Evolutionary conservation across 176 grass and related monocot genomes (phyloP).

Genomic region (Avena eriantha): DNA sequence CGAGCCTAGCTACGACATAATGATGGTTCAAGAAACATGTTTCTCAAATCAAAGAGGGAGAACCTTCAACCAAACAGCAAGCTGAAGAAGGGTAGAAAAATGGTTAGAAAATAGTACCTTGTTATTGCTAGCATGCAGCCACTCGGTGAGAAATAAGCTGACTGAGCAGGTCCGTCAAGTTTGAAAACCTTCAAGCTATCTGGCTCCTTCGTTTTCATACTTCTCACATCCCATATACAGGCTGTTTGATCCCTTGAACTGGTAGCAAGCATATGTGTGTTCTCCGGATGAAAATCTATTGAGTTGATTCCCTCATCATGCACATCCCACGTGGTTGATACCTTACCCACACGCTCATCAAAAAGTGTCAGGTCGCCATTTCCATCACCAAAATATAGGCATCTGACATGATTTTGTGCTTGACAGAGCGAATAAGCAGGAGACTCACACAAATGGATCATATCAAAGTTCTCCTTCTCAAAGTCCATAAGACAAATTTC

Average conservation of each 20-base stretch:
- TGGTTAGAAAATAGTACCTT: constrained; percentile 44
- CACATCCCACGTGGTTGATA: constrained; percentile 39
- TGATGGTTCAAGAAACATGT: constrained; percentile 13
- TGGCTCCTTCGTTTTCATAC: constrained; percentile 36
- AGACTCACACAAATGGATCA: constrained; percentile 47
- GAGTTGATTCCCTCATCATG: constrained; percentile 52
- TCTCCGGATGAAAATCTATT: constrained; percentile 64
- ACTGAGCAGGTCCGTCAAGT: constrained; percentile 41
- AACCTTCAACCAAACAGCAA: background rate
- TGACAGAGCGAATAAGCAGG: constrained; percentile 52
- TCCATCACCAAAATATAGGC: constrained; percentile 54
- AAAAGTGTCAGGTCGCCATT: constrained; percentile 49
- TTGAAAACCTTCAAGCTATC: constrained; percentile 47
- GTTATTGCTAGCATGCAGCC: constrained; percentile 58
- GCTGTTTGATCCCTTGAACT: constrained; percentile 59
- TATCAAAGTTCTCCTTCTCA: constrained; percentile 35
- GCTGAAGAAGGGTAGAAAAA: constrained; percentile 9
- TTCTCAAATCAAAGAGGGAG: constrained; percentile 6
- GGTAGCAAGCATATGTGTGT: constrained; percentile 60
- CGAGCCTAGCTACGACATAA: background rate
- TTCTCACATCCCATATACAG: constrained; percentile 73
- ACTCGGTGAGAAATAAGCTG: constrained; percentile 78
- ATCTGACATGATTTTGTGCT: constrained; percentile 36
- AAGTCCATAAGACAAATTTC: constrained; percentile 58
- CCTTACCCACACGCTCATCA: constrained; percentile 58